A percentile compares a stretch with the other conserved stretches of the same genome.
Evolutionary conservation across 2,329 filamentous ascomycete species (phyloP).

Genomic region (Venturia aucupariae): DNA sequence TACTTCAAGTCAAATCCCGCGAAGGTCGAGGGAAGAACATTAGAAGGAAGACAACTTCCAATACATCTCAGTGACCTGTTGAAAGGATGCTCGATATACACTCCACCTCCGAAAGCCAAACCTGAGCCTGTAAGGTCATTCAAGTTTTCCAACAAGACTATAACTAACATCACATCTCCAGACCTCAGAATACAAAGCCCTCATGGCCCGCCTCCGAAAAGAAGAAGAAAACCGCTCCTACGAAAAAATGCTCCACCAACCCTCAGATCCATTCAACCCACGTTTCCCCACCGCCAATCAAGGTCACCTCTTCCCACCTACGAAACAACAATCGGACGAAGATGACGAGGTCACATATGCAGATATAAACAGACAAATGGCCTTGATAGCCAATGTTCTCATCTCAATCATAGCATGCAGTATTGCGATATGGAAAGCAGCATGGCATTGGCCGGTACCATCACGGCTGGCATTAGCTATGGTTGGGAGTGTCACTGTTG

Average conservation of each 20-base stretch:
- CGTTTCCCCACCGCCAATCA: constrained; percentile 47
- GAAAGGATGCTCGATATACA: constrained; percentile 61
- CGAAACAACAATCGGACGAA: constrained; percentile 24
- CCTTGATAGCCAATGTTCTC: constrained; percentile 81
- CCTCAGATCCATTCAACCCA: constrained; percentile 50
- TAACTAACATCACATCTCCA: constrained; percentile 27
- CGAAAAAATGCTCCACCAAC: constrained; percentile 64
- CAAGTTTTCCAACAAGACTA: not conserved
- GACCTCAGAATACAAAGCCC: constrained; percentile 72
- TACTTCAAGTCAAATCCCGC: constrained; percentile 27
- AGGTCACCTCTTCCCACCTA: constrained; percentile 44
- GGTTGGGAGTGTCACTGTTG: constrained; percentile 59
- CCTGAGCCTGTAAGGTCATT: constrained; percentile 56
- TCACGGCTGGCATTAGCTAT: constrained; percentile 62
- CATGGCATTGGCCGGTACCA: constrained; percentile 65
- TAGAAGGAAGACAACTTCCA: constrained; percentile 9
- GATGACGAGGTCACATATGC: constrained; percentile 58
- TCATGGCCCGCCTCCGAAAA: constrained; percentile 76
- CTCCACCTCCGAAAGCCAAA: constrained; percentile 72
- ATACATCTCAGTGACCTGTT: constrained; percentile 62
- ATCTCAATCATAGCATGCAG: constrained; percentile 75
- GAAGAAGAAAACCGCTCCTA: constrained; percentile 78
- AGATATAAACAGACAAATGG: constrained; percentile 71
- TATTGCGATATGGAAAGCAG: constrained; percentile 67
- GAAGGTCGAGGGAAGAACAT: not conserved